Percentiles rank a stretch among this genome's conserved stretches.
Conservation (phyloP, 352 stramenopile species). For the Phytophthora cactorum region DNA sequence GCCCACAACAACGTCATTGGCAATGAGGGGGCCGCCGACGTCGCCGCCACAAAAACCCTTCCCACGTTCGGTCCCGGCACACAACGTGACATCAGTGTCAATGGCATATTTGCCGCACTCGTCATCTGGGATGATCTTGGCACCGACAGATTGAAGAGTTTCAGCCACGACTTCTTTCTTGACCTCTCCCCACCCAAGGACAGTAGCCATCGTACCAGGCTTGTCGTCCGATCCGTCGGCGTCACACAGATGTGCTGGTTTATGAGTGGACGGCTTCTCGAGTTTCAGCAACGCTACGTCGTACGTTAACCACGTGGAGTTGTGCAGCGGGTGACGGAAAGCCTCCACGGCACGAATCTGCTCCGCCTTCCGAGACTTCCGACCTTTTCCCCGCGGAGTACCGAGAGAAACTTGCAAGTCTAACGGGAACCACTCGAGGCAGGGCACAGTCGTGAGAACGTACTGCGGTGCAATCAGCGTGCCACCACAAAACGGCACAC, state of each 20-base stretch:
- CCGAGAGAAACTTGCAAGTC: too few relatives aligned
- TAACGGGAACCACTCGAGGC: too few relatives aligned
- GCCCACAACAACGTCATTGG: not conserved
- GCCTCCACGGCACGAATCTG: too few relatives aligned
- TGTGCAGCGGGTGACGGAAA: too few relatives aligned
- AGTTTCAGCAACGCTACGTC: slow-evolving; percentile 56
- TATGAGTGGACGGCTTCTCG: slow-evolving; percentile 25
- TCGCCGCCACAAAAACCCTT: not conserved
- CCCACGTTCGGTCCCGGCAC: not conserved
- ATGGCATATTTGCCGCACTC: slow-evolving; percentile 31
- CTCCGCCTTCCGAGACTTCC: too few relatives aligned
- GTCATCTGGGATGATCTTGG: slow-evolving; percentile 46
- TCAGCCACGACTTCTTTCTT: slow-evolving; percentile 22
- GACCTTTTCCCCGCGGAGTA: too few relatives aligned
- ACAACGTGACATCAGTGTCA: not conserved
- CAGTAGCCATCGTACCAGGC: slow-evolving; percentile 43
- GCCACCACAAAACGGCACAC: too few relatives aligned
- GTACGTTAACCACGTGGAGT: not conserved
- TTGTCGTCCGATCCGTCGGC: slow-evolving; percentile 42
- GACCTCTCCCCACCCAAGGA: slow-evolving; percentile 48
- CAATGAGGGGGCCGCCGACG: not conserved
- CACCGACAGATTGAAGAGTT: slow-evolving; percentile 43
- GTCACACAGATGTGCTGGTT: slow-evolving; percentile 19
- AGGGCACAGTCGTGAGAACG: too few relatives aligned
- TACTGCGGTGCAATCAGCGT: too few relatives aligned